phyloP scores from a whole-genome alignment of 495 filamentous ascomycete genomes.

The Podospora bellae-mahoneyi region DNA sequence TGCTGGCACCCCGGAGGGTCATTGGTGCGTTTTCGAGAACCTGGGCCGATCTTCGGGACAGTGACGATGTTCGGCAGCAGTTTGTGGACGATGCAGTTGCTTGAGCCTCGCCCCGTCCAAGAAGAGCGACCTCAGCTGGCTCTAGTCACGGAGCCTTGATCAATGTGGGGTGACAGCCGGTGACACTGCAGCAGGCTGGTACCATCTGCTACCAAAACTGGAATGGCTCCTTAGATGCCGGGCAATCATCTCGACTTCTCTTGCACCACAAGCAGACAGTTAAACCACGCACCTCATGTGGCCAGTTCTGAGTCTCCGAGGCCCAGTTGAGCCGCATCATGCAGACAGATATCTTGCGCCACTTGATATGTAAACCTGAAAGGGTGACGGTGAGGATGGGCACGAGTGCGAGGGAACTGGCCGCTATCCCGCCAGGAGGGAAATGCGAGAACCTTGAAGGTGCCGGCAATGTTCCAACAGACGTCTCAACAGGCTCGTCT shows the following conservation, averaged over 20 bases:
- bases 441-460: too few species aligned
- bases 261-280: background rate
- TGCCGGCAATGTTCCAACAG: too few species aligned
- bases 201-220: conserved; percentile 1
- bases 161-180: background rate
- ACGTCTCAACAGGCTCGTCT: too few species aligned
- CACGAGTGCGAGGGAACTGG: too few species aligned
- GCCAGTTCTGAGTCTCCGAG: too few species aligned
- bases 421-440: too few species aligned
- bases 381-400: too few species aligned
- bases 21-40: background rate
- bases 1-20: background rate
- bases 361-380: too few species aligned
- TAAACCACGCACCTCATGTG: background rate
- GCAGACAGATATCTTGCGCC: too few species aligned
- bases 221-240: conserved; percentile 10
- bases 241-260: conserved; percentile 10
- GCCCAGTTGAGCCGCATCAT: too few species aligned
- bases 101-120: conserved; percentile 5
- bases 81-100: background rate
- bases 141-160: background rate
- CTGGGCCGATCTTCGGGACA: conserved; percentile 7
- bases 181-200: conserved; percentile 11
- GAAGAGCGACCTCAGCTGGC: background rate
- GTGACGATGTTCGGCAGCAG: background rate